Evolutionary conservation across 768 basidiomycete species (phyloP), one percentile per base, ranked within the genome.

Genomic region (Auricularia auricula-judae): DNA sequence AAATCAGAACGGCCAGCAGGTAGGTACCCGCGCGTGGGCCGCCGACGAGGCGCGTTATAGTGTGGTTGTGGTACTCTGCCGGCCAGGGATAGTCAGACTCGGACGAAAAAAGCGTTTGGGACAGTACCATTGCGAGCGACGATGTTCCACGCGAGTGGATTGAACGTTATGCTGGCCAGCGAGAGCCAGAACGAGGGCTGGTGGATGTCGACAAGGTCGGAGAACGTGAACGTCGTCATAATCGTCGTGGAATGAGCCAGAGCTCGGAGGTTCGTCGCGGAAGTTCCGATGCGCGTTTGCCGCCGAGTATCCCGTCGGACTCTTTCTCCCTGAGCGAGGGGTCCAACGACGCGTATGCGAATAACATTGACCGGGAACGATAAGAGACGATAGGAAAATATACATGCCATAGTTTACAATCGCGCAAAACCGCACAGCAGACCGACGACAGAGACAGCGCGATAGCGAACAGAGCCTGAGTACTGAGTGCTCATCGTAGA

Each of bases 131-230:
- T 93, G 64, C 86, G 87, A 33, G 96, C 96, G 35, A 95, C 85
- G 67, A 93, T 85, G 75, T 99, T 99, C 96, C 96, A 99, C 65
- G 88, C 93, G 1, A 86, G 86, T 0, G 96, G 96, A 70, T 98
- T 98, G 79, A 98, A 98, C 1, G 84, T 71, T 61, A 96, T 91
- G 65, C 88, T 74, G 3, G 82, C 75, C n/a, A 93, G 66, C 0
- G 85, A 84, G 18, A 89, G 62, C 70, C 81, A 81, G 47, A 98
- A 73, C 23, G 90, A 90, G 4, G 76, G 71, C 69, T 91, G 82
- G 36, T 79, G 82, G 35, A 81, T 71, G 76, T 96, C 86, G 2
- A 96, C 66, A 35, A 76, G 54, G 36, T 67, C 62, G 71, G 84
- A 80, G 33, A 87, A 85, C 73, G 70, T 88, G 64, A 78, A 84